phyloP scores from a whole-genome alignment of 2,329 filamentous ascomycete genomes.

The Penicillium occitanis region DNA sequence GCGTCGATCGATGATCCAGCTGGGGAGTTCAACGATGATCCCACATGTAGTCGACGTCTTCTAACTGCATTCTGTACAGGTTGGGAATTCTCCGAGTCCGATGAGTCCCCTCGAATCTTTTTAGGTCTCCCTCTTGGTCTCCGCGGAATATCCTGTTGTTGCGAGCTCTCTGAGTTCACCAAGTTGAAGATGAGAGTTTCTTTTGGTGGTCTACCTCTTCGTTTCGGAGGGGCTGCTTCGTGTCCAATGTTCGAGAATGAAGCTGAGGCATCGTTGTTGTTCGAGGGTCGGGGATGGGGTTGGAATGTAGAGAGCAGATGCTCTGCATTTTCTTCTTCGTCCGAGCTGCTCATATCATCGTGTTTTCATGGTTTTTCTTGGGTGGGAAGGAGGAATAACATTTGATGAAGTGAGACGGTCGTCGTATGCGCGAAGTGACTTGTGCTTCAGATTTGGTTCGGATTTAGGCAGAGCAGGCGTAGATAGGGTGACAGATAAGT shows the following conservation, averaged over 20 bases:
- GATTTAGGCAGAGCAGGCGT: not conserved
- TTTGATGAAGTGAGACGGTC: not conserved
- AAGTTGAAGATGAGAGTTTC: not conserved
- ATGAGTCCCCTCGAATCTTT: not conserved
- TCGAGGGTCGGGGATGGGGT: not conserved
- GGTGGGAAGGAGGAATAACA: not conserved
- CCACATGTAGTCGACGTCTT: not conserved
- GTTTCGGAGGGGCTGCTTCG: not conserved
- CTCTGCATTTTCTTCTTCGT: constrained; percentile 28
- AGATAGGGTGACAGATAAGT: not conserved
- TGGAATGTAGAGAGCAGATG: constrained; percentile 32
- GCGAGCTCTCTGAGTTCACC: not conserved
- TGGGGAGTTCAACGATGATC: not conserved
- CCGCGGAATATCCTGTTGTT: not conserved
- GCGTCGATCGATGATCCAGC: not conserved
- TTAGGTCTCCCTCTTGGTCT: not conserved
- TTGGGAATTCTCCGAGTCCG: not conserved
- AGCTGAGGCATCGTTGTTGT: not conserved
- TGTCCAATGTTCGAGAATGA: not conserved
- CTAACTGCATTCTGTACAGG: not conserved
- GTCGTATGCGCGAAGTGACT: not conserved
- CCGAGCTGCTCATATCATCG: constrained; percentile 22
- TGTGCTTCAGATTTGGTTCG: not conserved
- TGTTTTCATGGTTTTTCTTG: not conserved
- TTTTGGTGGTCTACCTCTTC: constrained; percentile 9